Conservation (phyloP, 768 basidiomycete species). For the Lactarius sp. region DNA sequence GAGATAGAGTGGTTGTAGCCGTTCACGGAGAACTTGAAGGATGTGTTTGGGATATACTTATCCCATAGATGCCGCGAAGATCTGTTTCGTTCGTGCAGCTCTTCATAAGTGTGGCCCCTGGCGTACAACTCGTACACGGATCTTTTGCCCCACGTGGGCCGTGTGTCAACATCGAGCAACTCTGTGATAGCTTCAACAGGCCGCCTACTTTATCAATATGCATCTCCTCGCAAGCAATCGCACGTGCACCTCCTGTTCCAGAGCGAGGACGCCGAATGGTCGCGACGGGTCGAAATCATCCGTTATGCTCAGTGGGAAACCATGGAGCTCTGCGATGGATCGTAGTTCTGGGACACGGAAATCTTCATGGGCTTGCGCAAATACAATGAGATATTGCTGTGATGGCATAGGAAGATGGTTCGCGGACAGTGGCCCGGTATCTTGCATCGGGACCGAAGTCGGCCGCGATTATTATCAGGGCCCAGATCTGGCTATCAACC, state of each 20-base stretch:
- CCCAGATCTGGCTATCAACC: no score
- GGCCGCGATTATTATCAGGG: no score
- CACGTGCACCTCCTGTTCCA: slow-evolving; percentile 72
- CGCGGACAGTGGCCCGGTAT: no score
- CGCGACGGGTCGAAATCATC: slow-evolving; percentile 49
- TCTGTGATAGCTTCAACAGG: background rate
- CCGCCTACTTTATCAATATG: slow-evolving; percentile 64
- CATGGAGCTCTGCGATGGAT: slow-evolving; percentile 71
- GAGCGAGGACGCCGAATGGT: slow-evolving; percentile 69
- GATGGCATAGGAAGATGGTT: slow-evolving; percentile 1
- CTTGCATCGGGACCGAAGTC: no score
- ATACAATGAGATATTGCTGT: slow-evolving; percentile 55
- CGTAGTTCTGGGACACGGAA: slow-evolving; percentile 81
- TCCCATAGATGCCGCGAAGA: slow-evolving; percentile 47
- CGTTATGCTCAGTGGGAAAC: slow-evolving; percentile 47
- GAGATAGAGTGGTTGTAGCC: slow-evolving; percentile 73
- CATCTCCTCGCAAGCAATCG: slow-evolving; percentile 68
- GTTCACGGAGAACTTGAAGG: slow-evolving; percentile 77
- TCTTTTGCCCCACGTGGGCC: slow-evolving; percentile 40
- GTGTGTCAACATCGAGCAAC: background rate
- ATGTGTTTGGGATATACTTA: slow-evolving; percentile 55
- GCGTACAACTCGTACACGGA: slow-evolving; percentile 74
- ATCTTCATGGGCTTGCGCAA: slow-evolving; percentile 76
- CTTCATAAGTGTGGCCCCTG: slow-evolving; percentile 60
- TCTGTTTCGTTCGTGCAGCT: slow-evolving; percentile 56